Conservation (phyloP, 352 stramenopile genomes). For the Phytophthora kernoviae region DNA sequence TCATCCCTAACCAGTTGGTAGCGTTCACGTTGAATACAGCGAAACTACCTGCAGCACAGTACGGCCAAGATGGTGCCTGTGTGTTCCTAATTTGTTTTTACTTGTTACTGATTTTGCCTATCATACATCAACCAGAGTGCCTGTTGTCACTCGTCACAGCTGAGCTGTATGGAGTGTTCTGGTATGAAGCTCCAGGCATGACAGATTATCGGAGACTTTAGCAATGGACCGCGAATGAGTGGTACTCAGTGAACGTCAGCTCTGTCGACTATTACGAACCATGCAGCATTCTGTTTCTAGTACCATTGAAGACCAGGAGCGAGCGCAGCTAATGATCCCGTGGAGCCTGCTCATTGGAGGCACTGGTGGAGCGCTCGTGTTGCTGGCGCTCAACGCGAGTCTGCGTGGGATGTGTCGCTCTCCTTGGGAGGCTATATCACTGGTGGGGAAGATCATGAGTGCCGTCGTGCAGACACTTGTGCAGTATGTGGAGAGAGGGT, state of each 20-base stretch:
- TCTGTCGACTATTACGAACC: too few species aligned
- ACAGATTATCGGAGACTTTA: neutral
- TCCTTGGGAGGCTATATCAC: slow-evolving; percentile 23
- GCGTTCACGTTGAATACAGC: neutral
- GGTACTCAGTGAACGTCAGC: neutral
- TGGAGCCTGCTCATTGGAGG: slow-evolving; percentile 9
- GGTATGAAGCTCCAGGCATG: neutral
- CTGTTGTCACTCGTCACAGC: neutral
- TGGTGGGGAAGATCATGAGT: slow-evolving; percentile 11
- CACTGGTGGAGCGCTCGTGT: slow-evolving; percentile 1
- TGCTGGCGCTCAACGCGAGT: slow-evolving; percentile 9
- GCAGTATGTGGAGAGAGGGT: slow-evolving; percentile 28
- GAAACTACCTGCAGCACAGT: slow-evolving; percentile 7
- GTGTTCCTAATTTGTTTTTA: neutral
- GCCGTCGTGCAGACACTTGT: slow-evolving; percentile 14
- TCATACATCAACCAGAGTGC: too few species aligned
- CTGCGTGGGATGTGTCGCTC: slow-evolving; percentile 27
- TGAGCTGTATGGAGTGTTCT: too few species aligned
- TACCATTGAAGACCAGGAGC: slow-evolving; percentile 1
- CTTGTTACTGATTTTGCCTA: neutral
- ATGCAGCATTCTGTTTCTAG: too few species aligned
- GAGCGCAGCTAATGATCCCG: slow-evolving; percentile 11
- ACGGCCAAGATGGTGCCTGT: slow-evolving; percentile 8
- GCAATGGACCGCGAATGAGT: neutral
- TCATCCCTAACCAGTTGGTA: neutral